Conservation (phyloP, 306 rosid genomes). For the Corylus americana region DNA sequence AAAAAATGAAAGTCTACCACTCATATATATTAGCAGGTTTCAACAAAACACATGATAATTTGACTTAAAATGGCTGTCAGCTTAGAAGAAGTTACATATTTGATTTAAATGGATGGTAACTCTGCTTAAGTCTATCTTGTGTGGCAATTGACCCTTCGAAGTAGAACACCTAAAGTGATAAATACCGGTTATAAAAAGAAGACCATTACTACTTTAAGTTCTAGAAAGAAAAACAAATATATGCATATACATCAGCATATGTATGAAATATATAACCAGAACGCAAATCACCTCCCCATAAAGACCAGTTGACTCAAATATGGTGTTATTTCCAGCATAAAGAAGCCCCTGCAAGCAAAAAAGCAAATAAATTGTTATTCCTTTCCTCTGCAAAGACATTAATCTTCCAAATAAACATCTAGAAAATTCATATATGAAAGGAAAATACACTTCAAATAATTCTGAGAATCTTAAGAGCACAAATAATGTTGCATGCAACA, state of each 20-base stretch:
- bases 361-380: slow-evolving; percentile 12
- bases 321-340: slow-evolving; percentile 67
- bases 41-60: neutral
- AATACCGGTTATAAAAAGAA: neutral
- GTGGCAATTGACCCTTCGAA: neutral
- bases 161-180: neutral
- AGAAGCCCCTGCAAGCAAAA: slow-evolving; percentile 76
- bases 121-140: neutral
- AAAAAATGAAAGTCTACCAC: neutral
- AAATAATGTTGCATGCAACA: neutral
- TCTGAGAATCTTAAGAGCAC: neutral
- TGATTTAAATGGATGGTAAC: neutral
- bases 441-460: neutral
- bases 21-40: neutral
- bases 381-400: slow-evolving; percentile 11
- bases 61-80: neutral
- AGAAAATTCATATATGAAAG: neutral
- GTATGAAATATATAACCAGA: neutral
- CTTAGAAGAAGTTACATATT: neutral
- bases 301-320: slow-evolving; percentile 88
- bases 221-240: neutral
- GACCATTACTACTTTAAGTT: neutral
- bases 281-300: slow-evolving; percentile 53
- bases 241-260: neutral
- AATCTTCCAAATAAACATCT: slow-evolving; percentile 13